phyloP scores from a whole-genome alignment of 1,139 yeast species.

The Zygoascus hellenicus region DNA sequence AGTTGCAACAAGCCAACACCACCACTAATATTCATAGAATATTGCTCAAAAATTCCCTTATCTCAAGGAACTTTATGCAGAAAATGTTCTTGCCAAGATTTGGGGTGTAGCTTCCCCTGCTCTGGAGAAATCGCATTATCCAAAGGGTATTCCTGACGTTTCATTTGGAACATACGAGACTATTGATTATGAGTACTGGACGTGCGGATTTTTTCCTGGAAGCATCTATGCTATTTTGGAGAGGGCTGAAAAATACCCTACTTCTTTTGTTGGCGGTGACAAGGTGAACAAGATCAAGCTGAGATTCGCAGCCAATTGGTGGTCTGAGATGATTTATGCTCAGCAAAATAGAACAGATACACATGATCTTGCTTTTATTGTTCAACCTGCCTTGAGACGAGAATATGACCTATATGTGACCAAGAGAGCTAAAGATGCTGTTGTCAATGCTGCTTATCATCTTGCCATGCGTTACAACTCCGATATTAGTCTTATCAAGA shows the following conservation, averaged over 20 bases:
- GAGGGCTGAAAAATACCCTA: slow-evolving; percentile 15
- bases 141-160: slow-evolving; percentile 1
- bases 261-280: slow-evolving; percentile 2
- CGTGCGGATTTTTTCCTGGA: slow-evolving; percentile 32
- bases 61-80: slow-evolving; percentile 1
- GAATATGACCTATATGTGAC: slow-evolving; percentile 23
- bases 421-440: slow-evolving; percentile 21
- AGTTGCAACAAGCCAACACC: no score
- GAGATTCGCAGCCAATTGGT: slow-evolving; percentile 25
- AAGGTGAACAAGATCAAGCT: slow-evolving; percentile 21
- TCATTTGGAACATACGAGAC: slow-evolving; percentile 9
- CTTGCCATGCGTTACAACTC: slow-evolving; percentile 27
- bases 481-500: slow-evolving; percentile 26
- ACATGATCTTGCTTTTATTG: slow-evolving; percentile 32
- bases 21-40: not conserved
- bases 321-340: slow-evolving; percentile 24
- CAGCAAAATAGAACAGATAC: slow-evolving; percentile 28
- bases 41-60: not conserved
- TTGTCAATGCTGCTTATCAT: slow-evolving; percentile 29
- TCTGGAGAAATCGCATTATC: not conserved
- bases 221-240: slow-evolving; percentile 26
- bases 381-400: slow-evolving; percentile 27
- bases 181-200: slow-evolving; percentile 23
- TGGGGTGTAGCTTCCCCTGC: slow-evolving; percentile 2
- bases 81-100: slow-evolving; percentile 1